Evolutionary conservation across 805 yeast species (phyloP).

Genomic region (Saturnispora silvae): DNA sequence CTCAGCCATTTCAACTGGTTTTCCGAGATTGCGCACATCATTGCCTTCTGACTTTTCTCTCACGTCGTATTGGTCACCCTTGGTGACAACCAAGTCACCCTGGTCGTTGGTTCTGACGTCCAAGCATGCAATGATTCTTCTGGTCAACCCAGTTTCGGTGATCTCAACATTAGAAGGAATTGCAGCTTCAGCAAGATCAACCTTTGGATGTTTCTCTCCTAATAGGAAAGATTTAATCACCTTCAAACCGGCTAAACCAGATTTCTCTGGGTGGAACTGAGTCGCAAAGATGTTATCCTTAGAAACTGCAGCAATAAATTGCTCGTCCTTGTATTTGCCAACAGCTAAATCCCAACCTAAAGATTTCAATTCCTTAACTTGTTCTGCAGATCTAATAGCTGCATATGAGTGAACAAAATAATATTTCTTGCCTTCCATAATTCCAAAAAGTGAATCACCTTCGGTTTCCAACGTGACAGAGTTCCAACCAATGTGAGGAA

Average conservation of each 20-base stretch:
- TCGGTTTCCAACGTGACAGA: slow-evolving; percentile 16
- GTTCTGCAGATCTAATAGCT: slow-evolving; percentile 35
- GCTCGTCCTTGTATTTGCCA: slow-evolving; percentile 67
- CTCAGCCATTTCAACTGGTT: slow-evolving; percentile 91
- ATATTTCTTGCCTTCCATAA: slow-evolving; percentile 60
- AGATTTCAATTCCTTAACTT: slow-evolving; percentile 23
- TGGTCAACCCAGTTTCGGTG: slow-evolving; percentile 53
- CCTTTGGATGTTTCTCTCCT: slow-evolving; percentile 24
- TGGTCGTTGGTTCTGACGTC: slow-evolving; percentile 93
- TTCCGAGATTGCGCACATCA: slow-evolving; percentile 85
- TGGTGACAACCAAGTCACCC: slow-evolving; percentile 95
- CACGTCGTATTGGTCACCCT: slow-evolving; percentile 97
- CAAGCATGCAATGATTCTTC: slow-evolving; percentile 89
- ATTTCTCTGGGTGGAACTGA: slow-evolving; percentile 98
- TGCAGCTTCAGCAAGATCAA: neutral
- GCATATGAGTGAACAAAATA: slow-evolving; percentile 96
- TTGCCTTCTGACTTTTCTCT: slow-evolving; percentile 54
- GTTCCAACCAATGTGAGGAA: slow-evolving; percentile 98
- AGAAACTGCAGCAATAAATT: slow-evolving; percentile 71
- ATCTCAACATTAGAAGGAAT: slow-evolving; percentile 14
- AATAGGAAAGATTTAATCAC: slow-evolving; percentile 65
- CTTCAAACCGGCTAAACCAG: slow-evolving; percentile 81
- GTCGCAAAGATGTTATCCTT: slow-evolving; percentile 83
- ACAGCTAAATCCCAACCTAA: slow-evolving; percentile 60
- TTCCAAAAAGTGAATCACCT: slow-evolving; percentile 39